A percentile compares a stretch with the other conserved stretches of the same genome.
Conservation (phyloP, 306 rosid species). For the Senna tora region DNA sequence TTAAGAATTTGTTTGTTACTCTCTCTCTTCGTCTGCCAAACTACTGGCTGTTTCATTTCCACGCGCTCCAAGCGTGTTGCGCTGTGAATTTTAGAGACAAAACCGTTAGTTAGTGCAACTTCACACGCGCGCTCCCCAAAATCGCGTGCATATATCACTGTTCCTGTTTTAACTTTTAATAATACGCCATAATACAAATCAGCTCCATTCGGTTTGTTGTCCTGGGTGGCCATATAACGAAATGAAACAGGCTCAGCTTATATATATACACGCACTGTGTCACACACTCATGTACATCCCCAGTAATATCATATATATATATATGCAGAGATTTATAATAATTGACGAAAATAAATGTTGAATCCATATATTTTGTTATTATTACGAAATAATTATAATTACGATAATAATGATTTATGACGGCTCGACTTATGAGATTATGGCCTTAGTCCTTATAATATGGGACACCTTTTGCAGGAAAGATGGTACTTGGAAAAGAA, state of each 20-base stretch:
- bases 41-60: not conserved
- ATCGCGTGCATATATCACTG: not conserved
- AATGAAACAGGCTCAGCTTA: not conserved
- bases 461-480: conserved; percentile 38
- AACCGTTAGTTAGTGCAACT: too few relatives aligned
- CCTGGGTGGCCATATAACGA: not conserved
- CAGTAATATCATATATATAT: not conserved
- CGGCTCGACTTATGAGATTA: not conserved
- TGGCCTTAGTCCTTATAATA: too few relatives aligned
- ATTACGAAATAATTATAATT: not conserved
- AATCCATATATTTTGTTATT: not conserved
- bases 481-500: conserved; percentile 46
- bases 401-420: not conserved
- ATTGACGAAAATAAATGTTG: not conserved
- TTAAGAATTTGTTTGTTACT: not conserved
- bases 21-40: not conserved
- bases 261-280: not conserved
- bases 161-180: too few relatives aligned
- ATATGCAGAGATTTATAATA: not conserved
- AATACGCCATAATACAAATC: not conserved
- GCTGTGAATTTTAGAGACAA: not conserved
- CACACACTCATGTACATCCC: not conserved
- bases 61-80: conserved; percentile 24
- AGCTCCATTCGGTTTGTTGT: not conserved
- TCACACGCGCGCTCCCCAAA: not conserved